phyloP scores from a whole-genome alignment of 805 yeast species.

The Hanseniaspora guilliermondii region DNA sequence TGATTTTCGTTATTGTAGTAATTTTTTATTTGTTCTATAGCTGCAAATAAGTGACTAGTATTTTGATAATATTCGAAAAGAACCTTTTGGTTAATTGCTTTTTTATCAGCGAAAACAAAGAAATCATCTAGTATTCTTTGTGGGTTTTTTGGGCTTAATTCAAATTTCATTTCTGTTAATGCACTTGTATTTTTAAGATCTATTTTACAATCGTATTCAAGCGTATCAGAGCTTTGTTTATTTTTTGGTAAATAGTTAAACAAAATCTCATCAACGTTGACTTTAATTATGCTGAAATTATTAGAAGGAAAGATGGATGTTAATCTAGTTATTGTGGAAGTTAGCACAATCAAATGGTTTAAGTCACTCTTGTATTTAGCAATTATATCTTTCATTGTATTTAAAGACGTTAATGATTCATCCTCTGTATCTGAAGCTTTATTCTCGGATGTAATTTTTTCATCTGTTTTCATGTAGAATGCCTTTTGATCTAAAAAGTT shows the following conservation, averaged over 20 bases:
- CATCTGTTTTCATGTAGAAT: constrained; percentile 1
- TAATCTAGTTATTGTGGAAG: constrained; percentile 27
- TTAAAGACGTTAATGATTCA: constrained; percentile 1
- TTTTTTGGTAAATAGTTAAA: constrained; percentile 25
- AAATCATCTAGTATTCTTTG: constrained; percentile 27
- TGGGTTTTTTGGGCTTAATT: constrained; percentile 25
- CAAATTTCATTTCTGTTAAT: constrained; percentile 18
- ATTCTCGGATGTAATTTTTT: not conserved
- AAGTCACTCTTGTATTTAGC: constrained; percentile 23
- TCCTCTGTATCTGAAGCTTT: not conserved
- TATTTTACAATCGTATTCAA: constrained; percentile 26
- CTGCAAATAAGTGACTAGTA: constrained; percentile 24
- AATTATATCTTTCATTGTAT: constrained; percentile 5
- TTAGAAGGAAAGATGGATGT: constrained; percentile 26
- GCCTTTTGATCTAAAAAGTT: constrained; percentile 6
- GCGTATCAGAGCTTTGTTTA: not conserved
- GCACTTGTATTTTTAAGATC: constrained; percentile 7
- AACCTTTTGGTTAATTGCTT: constrained; percentile 22
- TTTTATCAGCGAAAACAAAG: constrained; percentile 20
- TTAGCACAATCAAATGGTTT: constrained; percentile 26
- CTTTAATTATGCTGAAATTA: constrained; percentile 24
- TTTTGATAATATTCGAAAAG: constrained; percentile 28
- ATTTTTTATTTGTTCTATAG: constrained; percentile 17
- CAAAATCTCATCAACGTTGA: constrained; percentile 27
- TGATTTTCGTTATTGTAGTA: not conserved